Evolutionary conservation across 2,329 filamentous ascomycete genomes (phyloP), one percentile per base, ranked within the genome.

Genomic region (Colletotrichum sp.): DNA sequence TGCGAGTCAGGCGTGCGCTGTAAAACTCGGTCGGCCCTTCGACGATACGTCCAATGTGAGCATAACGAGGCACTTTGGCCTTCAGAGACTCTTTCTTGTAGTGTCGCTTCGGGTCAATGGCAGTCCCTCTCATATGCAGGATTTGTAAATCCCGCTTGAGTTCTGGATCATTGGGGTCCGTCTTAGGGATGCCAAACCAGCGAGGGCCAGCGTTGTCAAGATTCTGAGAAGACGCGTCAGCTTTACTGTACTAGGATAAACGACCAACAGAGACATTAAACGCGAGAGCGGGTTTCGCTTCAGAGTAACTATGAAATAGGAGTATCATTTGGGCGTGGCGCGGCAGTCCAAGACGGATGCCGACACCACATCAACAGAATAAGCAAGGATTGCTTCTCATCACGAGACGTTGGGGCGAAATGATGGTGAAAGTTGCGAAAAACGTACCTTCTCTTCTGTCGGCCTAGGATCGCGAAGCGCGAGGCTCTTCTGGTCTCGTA

Each of bases 141-240:
- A 99, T 88, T 85, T 98, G 96, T 67, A 98, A 89, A 83, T 99
- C 96, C 79, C 95, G 91, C 85, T 96, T 98, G 77, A 98, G 89
- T 81, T 98, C 93, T 15, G 95, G 92, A 66, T 95, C 89, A 28
- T 96, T 98, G 10, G 95, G 92, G 67, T 95, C 89, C 30, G 96
- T 98, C 81, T 93, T 93, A 8, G 96, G 96, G 70, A 99, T 89
- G 80, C 98, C 91, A 87, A 94, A 99, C 96, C 96, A 99, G 74
- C 94, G 89, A 18, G 92, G 86, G 60, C 96, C 97, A 67, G 96
- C 94, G 77, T 93, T 94, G 73, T 88, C 82, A 70, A 84, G 83
- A 60, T 34, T 55, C 74, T 76, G 34, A 34, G 30, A 30, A 32
- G 18, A 64, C n/a, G 34, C 9, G 34, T 64, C 36, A 64, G 62